Percentiles rank a stretch among this genome's conserved stretches.
These are phyloP conservation scores for Aspergillus glaucus DNA, from an alignment of 2,329 filamentous ascomycete genomes.

Conservation along the genomic window DNA sequence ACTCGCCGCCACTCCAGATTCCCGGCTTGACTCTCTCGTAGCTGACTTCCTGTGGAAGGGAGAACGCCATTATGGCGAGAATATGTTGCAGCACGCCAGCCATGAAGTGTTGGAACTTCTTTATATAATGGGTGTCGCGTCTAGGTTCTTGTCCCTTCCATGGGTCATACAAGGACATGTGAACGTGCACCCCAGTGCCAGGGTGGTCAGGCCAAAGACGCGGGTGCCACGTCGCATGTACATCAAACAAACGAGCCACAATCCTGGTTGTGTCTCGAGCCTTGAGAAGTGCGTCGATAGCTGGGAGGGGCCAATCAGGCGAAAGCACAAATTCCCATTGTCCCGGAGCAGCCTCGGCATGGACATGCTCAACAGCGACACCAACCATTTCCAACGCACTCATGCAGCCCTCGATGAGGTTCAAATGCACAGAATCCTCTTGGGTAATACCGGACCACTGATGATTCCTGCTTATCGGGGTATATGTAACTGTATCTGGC, in stretches of 20 bases:
- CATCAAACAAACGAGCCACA: slow-evolving; percentile 7
- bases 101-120: slow-evolving; percentile 14
- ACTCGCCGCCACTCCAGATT: slow-evolving; percentile 22
- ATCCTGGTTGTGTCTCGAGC: slow-evolving; percentile 17
- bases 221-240: slow-evolving; percentile 19
- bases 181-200: slow-evolving; percentile 20
- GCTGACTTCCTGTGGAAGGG: slow-evolving; percentile 16
- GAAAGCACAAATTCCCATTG: slow-evolving; percentile 25
- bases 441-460: slow-evolving; percentile 56
- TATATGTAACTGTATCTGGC: slow-evolving; percentile 8
- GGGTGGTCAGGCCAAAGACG: slow-evolving; percentile 8
- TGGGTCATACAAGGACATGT: slow-evolving; percentile 13
- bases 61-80: slow-evolving; percentile 17
- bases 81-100: slow-evolving; percentile 20
- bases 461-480: slow-evolving; percentile 52
- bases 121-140: background rate
- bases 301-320: slow-evolving; percentile 13
- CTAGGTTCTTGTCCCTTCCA: slow-evolving; percentile 2
- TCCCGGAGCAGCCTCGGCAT: slow-evolving; percentile 19
- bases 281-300: slow-evolving; percentile 18
- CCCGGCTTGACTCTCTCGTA: slow-evolving; percentile 18
- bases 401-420: slow-evolving; percentile 19
- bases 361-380: slow-evolving; percentile 19
- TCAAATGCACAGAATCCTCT: slow-evolving; percentile 48
- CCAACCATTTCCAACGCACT: slow-evolving; percentile 10